phyloP scores from a whole-genome alignment of 2,329 filamentous ascomycete genomes.

The Cladophialophora yegresii region DNA sequence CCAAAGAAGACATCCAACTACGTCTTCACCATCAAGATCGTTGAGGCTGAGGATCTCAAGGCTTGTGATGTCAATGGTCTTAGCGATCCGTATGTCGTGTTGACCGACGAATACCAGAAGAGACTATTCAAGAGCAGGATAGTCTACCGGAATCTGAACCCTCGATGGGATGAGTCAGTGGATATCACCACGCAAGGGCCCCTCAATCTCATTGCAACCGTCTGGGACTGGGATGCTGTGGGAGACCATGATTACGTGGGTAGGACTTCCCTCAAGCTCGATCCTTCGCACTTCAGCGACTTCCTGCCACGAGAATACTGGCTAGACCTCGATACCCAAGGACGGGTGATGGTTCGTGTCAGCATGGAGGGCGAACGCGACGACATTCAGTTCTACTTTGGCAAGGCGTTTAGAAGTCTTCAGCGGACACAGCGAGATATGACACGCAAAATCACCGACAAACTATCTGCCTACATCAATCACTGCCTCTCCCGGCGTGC shows the following conservation, averaged over 20 bases:
- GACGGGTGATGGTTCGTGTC: constrained; percentile 81
- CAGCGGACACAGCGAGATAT: constrained; percentile 97
- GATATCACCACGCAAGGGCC: constrained; percentile 92
- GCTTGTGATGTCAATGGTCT: constrained; percentile 94
- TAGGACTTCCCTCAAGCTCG: constrained; percentile 94
- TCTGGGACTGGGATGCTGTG: constrained; percentile 98
- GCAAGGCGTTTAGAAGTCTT: constrained; percentile 90
- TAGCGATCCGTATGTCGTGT: constrained; percentile 95
- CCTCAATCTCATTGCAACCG: constrained; percentile 91
- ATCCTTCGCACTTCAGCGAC: constrained; percentile 94
- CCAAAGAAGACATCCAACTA: constrained; percentile 78
- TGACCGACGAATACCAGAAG: constrained; percentile 97
- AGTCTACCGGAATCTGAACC: constrained; percentile 85
- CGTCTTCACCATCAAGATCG: constrained; percentile 97
- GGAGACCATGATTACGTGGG: constrained; percentile 98
- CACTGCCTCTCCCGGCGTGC: constrained; percentile 82
- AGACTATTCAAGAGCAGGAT: constrained; percentile 91
- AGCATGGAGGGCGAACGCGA: constrained; percentile 99
- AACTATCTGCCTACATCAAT: constrained; percentile 93
- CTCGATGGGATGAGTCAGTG: constrained; percentile 94
- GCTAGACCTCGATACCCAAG: constrained; percentile 95
- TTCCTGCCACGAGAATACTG: constrained; percentile 96
- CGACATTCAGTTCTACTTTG: constrained; percentile 98
- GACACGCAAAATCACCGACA: constrained; percentile 97
- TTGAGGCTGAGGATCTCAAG: constrained; percentile 95